These are phyloP conservation scores for Saxophila tyrrhenica DNA, from an alignment of 495 filamentous ascomycete genomes.

Conservation along the genomic window DNA sequence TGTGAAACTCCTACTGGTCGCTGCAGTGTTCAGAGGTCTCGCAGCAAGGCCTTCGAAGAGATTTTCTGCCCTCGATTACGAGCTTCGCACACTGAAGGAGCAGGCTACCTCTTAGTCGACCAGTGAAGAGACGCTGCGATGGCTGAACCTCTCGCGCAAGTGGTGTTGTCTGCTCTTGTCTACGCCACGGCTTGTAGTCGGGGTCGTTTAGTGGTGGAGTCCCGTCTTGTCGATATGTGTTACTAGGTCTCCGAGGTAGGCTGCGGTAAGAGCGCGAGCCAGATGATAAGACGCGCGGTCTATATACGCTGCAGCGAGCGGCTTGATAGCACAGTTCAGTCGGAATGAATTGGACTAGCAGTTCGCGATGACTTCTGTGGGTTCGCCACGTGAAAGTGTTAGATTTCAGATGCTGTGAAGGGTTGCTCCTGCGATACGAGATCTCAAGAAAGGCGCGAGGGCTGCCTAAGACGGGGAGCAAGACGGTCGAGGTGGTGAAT, in stretches of 20 bases:
- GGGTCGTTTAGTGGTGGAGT: not conserved
- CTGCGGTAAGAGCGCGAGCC: too few species aligned
- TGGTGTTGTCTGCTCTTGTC: too few species aligned
- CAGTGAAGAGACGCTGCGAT: too few species aligned
- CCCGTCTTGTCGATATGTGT: too few species aligned
- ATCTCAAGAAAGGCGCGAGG: too few species aligned
- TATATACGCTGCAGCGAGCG: not conserved
- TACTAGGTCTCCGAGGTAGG: too few species aligned
- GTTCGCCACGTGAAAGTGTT: not conserved
- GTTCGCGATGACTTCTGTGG: not conserved
- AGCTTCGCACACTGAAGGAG: not conserved
- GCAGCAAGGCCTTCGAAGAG: not conserved
- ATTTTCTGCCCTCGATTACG: not conserved
- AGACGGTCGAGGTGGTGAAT: not conserved
- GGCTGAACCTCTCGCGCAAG: too few species aligned
- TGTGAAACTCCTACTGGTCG: not conserved
- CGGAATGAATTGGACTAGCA: not conserved
- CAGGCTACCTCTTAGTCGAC: not conserved
- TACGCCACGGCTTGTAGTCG: not conserved
- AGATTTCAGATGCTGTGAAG: not conserved
- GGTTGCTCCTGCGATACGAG: not conserved
- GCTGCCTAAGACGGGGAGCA: too few species aligned
- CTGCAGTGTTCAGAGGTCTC: not conserved
- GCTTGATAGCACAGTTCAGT: too few species aligned
- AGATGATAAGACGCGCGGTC: not conserved